Conservation (phyloP, 176 grass and related monocot genomes). For the Triticum dicoccoides region DNA sequence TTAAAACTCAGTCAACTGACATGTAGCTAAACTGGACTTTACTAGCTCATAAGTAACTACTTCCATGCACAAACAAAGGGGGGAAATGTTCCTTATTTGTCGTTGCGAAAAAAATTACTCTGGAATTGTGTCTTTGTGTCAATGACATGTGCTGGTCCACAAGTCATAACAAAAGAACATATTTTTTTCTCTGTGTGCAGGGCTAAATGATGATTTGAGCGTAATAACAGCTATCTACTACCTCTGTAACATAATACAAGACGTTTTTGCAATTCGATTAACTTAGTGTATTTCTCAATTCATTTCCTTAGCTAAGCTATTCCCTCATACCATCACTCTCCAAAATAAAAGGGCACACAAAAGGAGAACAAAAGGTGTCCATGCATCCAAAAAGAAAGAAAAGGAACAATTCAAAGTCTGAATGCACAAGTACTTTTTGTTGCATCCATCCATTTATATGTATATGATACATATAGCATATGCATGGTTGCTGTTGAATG, state of each 20-base stretch:
- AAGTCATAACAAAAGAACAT: background rate
- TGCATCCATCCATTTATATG: conserved; percentile 25
- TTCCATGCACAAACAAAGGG: no score
- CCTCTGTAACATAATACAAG: no score
- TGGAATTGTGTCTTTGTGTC: no score
- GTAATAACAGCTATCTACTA: background rate
- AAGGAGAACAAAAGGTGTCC: conserved; percentile 26
- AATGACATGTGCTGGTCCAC: background rate
- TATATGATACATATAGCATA: background rate
- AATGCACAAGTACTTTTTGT: conserved; percentile 3
- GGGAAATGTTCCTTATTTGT: no score
- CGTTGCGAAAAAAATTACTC: no score
- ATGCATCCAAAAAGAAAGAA: conserved; percentile 45
- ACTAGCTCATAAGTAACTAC: no score
- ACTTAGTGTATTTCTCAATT: background rate
- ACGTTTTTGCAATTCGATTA: no score
- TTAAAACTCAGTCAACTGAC: no score
- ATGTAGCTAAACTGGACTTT: no score
- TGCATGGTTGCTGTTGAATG: background rate
- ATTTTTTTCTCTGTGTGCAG: background rate
- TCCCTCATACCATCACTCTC: conserved; percentile 6
- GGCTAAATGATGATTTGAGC: background rate
- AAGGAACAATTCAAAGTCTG: conserved; percentile 41
- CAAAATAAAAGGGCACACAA: conserved; percentile 19
- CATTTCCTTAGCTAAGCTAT: background rate